These are phyloP conservation scores for Penicillium sp. DNA, from an alignment of 2,329 filamentous ascomycete species.

Conservation along the genomic window DNA sequence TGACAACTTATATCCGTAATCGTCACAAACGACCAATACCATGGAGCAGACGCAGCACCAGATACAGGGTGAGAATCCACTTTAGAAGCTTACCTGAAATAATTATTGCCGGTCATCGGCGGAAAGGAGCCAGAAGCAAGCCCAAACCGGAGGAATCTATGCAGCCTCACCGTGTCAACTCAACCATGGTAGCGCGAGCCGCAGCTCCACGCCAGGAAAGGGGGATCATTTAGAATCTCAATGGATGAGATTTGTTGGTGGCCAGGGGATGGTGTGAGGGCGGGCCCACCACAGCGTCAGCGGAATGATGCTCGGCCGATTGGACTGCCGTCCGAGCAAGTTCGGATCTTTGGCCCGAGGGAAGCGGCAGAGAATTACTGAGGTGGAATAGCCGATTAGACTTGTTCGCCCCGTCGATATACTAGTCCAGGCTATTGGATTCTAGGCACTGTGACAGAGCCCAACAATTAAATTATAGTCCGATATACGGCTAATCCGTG, in stretches of 20 bases:
- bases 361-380: constrained; percentile 21
- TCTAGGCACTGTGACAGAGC: background rate
- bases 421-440: background rate
- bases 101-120: constrained; percentile 25
- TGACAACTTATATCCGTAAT: constrained; percentile 3
- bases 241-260: constrained; percentile 9
- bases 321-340: constrained; percentile 7
- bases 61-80: background rate
- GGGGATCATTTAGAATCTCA: background rate
- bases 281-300: background rate
- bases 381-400: constrained; percentile 22
- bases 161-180: background rate
- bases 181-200: constrained; percentile 10
- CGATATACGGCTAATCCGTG: constrained; percentile 1
- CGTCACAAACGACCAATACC: constrained; percentile 2
- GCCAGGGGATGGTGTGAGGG: background rate
- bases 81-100: background rate
- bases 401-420: constrained; percentile 8
- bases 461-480: background rate
- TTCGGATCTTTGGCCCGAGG: constrained; percentile 16
- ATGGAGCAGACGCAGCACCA: background rate
- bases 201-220: constrained; percentile 1
- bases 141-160: constrained; percentile 19
- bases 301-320: constrained; percentile 3
- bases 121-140: constrained; percentile 1